These are phyloP conservation scores for Lonicera japonica DNA, from an alignment of 129 eudicot genomes.

Conservation along the genomic window DNA sequence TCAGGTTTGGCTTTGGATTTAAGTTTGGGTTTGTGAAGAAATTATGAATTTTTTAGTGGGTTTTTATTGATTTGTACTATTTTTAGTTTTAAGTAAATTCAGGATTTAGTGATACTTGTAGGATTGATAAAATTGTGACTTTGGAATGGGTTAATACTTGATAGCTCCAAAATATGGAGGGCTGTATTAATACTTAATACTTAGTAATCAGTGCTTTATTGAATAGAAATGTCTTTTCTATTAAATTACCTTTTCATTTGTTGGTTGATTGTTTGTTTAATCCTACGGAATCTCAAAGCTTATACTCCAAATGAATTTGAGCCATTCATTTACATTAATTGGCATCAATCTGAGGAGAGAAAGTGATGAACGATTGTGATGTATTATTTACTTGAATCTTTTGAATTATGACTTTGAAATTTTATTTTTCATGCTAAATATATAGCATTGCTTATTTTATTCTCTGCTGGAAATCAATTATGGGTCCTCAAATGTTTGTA, in stretches of 20 bases:
- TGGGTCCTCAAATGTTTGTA: no score
- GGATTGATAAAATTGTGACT: neutral
- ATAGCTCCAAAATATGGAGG: constrained; percentile 6
- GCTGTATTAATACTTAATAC: constrained; percentile 1
- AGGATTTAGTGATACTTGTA: neutral
- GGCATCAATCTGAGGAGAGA: no score
- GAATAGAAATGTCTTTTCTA: neutral
- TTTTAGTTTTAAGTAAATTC: neutral
- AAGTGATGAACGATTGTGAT: no score
- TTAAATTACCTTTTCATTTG: neutral
- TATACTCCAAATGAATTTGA: no score
- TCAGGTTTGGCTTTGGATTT: constrained; percentile 38
- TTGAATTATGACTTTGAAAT: no score
- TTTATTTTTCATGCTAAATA: no score
- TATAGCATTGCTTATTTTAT: no score
- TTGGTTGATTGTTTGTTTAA: neutral
- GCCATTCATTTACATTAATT: no score
- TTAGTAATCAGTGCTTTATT: constrained; percentile 1
- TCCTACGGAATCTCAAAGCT: neutral
- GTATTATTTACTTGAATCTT: no score
- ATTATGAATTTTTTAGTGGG: neutral
- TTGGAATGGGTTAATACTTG: neutral
- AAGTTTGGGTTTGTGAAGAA: constrained; percentile 34
- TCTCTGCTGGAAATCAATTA: no score
- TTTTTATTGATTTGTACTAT: neutral